phyloP scores from a whole-genome alignment of 176 grass and related monocot species.

The Leersia perrieri region DNA sequence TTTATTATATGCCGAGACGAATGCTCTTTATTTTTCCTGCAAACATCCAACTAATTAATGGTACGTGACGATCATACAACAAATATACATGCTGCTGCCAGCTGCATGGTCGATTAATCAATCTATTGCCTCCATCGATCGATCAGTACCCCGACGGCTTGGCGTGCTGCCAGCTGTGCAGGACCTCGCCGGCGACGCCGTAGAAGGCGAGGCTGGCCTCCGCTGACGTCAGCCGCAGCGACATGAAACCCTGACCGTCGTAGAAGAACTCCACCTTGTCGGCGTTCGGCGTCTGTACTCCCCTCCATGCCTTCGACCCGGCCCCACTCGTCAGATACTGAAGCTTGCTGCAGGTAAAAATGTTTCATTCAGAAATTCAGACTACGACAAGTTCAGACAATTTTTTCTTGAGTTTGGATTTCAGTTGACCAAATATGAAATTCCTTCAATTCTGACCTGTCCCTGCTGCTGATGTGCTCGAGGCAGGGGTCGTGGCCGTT shows the following conservation, averaged over 20 bases:
- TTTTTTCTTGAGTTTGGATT: neutral
- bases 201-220: conserved; percentile 37
- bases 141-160: conserved; percentile 8
- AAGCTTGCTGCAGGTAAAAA: conserved; percentile 24
- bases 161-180: conserved; percentile 48
- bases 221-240: conserved; percentile 28
- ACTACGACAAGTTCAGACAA: neutral
- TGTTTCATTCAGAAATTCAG: neutral
- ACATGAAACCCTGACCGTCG: conserved; percentile 78
- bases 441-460: conserved; percentile 57
- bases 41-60: no score
- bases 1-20: no score
- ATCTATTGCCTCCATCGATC: no score
- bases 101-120: no score
- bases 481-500: conserved; percentile 86
- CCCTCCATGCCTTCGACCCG: conserved; percentile 72
- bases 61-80: no score
- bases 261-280: conserved; percentile 72
- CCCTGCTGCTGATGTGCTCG: conserved; percentile 69
- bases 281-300: conserved; percentile 11
- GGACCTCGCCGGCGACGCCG: conserved; percentile 27
- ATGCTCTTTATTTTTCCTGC: no score
- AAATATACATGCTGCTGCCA: no score
- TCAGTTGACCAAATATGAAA: no score
- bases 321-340: conserved; percentile 70